Base-by-base conservation (phyloP, 495 filamentous ascomycete genomes). In the Pyrenopolyporus hunteri region DNA sequence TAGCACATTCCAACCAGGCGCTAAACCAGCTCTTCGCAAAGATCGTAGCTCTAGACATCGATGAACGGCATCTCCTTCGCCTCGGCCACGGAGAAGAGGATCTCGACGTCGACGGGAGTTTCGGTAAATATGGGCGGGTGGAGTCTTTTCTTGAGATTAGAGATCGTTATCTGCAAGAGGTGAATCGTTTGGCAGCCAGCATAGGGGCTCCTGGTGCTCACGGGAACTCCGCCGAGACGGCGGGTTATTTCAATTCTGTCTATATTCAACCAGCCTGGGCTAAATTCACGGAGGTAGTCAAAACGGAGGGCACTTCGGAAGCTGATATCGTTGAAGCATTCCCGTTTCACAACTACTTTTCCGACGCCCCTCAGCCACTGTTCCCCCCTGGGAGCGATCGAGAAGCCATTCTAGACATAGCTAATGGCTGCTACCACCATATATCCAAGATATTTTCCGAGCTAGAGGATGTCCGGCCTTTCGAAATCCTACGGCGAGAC, bases 21-120 rank as follows among this genome's bases (percentile, higher is more conserved):
- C 77, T 99, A 43, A 98, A 99, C 68, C 95, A 99, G 71, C 82
- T 99, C n/a, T 99, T 99, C 74, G 90, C 96, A 60, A 99, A 98
- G 76, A 98, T 99, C 56, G 88, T 91, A 32, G 89, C 87, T 4
- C 80, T 98, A 32, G 92, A 98, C 66, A 98, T 99, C 59, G 94
- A 99, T 70, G 89, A 93, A 71, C 88, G 94, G 26, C 95, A 99
- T 77, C 81, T 99, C 35, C 80, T 99, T 42, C 87, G 94, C 33
- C 79, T 99, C 33, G 94, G 94, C 36, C 94, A 96, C 68, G 94
- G 94, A 42, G 94, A 98, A 70, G 93, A 96, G 62, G 95, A 97
- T 43, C 78, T 98, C 10, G 88, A 92, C 35, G 93, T 91, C 0
- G 88, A 93, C 61, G 83, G 82, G 6, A 94, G 81, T 74, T 98